These are phyloP conservation scores for Blumeriella jaapii DNA, from an alignment of 2,329 filamentous ascomycete genomes.

Conservation along the genomic window DNA sequence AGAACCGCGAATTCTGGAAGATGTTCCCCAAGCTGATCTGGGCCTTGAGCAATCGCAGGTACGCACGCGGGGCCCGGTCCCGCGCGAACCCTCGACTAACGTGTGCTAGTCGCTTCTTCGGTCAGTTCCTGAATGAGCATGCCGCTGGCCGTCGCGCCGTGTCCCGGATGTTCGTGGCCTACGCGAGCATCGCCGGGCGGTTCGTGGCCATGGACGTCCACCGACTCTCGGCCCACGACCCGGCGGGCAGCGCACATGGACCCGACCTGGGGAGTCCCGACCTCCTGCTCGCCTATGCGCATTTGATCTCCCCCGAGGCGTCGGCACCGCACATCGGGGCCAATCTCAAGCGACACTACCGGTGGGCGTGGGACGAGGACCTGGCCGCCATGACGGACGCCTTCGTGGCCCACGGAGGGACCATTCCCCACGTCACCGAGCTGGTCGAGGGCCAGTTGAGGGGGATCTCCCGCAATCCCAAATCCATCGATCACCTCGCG, in stretches of 20 bases:
- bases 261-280: conserved; percentile 32
- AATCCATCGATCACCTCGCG: conserved; percentile 27
- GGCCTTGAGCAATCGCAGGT: conserved; percentile 33
- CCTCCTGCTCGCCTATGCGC: conserved; percentile 36
- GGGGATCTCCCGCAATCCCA: conserved; percentile 36
- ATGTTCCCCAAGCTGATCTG: conserved; percentile 39
- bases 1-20: conserved; percentile 40
- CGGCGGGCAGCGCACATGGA: conserved; percentile 25
- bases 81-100: conserved; percentile 10
- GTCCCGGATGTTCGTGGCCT: conserved; percentile 24
- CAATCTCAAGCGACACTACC: conserved; percentile 31
- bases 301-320: conserved; percentile 29
- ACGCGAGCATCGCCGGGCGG: conserved; percentile 38
- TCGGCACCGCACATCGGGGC: conserved; percentile 24
- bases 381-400: conserved; percentile 14
- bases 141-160: conserved; percentile 17
- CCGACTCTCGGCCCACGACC: conserved; percentile 23
- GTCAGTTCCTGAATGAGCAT: conserved; percentile 21
- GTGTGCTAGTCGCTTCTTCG: conserved; percentile 24
- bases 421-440: conserved; percentile 32
- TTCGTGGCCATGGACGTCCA: conserved; percentile 40
- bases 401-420: conserved; percentile 30
- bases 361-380: conserved; percentile 27
- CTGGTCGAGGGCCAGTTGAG: conserved; percentile 33
- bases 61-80: conserved; percentile 17